phyloP scores from a whole-genome alignment of 1,139 yeast species.

The Yamadazyma diospyri region DNA sequence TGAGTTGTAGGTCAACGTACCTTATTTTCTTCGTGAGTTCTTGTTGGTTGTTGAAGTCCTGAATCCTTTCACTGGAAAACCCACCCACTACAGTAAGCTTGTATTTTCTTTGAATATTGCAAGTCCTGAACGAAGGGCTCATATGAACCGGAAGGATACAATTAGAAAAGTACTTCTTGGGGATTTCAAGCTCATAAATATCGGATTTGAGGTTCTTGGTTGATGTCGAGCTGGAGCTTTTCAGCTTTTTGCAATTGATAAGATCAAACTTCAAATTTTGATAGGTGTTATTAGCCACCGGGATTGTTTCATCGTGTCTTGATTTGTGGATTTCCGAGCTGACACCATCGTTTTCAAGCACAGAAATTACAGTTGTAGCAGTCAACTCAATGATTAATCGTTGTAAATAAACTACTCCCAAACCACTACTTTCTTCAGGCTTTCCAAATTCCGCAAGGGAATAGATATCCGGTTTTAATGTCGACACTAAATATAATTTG shows the following conservation, averaged over 20 bases:
- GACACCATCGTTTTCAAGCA: constrained; percentile 30
- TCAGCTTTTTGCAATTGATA: constrained; percentile 27
- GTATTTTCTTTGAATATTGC: constrained; percentile 54
- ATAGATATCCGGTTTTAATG: constrained; percentile 32
- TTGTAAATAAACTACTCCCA: constrained; percentile 45
- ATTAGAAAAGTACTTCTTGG: constrained; percentile 34
- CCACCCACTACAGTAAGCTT: constrained; percentile 42
- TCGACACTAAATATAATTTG: constrained; percentile 35
- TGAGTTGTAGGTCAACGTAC: constrained; percentile 31
- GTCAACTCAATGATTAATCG: constrained; percentile 32
- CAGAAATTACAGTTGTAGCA: constrained; percentile 31
- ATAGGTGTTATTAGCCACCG: constrained; percentile 30
- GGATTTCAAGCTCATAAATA: constrained; percentile 46
- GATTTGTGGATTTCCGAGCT: constrained; percentile 28
- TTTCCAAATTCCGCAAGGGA: constrained; percentile 34
- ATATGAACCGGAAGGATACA: constrained; percentile 48
- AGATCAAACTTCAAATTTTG: constrained; percentile 42
- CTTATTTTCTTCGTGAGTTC: constrained; percentile 21
- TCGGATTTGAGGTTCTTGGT: constrained; percentile 12
- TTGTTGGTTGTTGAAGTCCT: constrained; percentile 18
- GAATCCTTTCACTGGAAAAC: constrained; percentile 33
- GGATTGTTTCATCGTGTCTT: constrained; percentile 23
- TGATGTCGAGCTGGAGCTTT: constrained; percentile 22
- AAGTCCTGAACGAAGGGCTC: constrained; percentile 55
- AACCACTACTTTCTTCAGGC: constrained; percentile 43